These are phyloP conservation scores for Biscogniauxia marginata DNA, from an alignment of 2,329 filamentous ascomycete species.

Conservation along the genomic window DNA sequence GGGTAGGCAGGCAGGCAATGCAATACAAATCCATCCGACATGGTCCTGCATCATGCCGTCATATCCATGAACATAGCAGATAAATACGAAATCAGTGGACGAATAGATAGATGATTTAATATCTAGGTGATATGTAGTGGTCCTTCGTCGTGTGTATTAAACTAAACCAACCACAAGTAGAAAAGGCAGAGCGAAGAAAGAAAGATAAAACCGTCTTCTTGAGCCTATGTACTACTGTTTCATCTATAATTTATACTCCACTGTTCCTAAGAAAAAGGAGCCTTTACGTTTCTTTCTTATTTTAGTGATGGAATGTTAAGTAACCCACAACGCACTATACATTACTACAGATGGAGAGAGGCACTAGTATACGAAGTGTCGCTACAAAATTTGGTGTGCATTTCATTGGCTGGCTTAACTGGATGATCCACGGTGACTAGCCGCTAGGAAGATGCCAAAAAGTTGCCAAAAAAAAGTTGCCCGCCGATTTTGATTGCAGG, in stretches of 20 bases:
- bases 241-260: background rate
- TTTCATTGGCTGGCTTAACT: background rate
- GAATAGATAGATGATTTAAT: no score
- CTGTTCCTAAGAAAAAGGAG: background rate
- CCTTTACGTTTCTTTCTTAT: background rate
- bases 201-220: background rate
- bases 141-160: background rate
- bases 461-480: no score
- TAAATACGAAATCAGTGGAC: no score
- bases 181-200: background rate
- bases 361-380: background rate
- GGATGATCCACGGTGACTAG: background rate
- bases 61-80: no score
- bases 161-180: background rate
- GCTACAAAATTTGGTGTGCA: background rate
- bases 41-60: background rate
- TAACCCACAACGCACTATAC: no score
- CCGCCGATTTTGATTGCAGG: background rate
- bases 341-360: no score
- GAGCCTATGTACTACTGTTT: no score
- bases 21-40: background rate
- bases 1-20: background rate
- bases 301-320: background rate
- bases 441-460: background rate
- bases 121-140: background rate